Percentiles rank a stretch among this genome's conserved stretches.
phyloP scores from a whole-genome alignment of 2,329 filamentous ascomycete genomes.

The Lasiodiplodia sp. region DNA sequence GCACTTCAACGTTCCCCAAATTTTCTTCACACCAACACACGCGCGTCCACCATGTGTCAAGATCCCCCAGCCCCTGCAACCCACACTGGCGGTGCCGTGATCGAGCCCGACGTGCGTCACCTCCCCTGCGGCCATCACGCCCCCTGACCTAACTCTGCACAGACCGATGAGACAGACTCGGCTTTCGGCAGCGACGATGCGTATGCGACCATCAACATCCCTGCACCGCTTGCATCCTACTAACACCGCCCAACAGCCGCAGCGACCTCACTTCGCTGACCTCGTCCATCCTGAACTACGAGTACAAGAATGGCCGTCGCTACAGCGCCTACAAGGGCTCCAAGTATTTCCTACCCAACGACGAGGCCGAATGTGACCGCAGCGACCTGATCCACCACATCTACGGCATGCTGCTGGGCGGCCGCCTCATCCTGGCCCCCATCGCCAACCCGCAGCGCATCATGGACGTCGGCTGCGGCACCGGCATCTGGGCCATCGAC shows the following conservation, averaged over 20 bases:
- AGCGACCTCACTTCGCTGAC: slow-evolving; percentile 22
- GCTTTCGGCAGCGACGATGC: slow-evolving; percentile 12
- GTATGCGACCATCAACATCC: not conserved
- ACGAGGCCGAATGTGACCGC: slow-evolving; percentile 46
- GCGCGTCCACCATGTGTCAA: not conserved
- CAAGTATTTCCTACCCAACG: slow-evolving; percentile 44
- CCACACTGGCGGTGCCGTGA: not conserved
- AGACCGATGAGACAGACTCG: slow-evolving; percentile 22
- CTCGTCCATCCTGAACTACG: slow-evolving; percentile 24
- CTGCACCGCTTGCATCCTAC: not conserved
- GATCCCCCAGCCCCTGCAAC: slow-evolving; percentile 2
- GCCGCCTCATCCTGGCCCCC: slow-evolving; percentile 47
- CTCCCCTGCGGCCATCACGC: not conserved
- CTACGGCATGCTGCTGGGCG: slow-evolving; percentile 45
- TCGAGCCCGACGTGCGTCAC: slow-evolving; percentile 15
- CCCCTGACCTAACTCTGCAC: not conserved
- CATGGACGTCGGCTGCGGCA: slow-evolving; percentile 44
- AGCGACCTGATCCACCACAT: slow-evolving; percentile 49
- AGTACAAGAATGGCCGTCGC: slow-evolving; percentile 35
- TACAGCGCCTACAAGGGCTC: slow-evolving; percentile 48
- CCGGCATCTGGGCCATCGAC: slow-evolving; percentile 46
- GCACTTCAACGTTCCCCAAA: not conserved
- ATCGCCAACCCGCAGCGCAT: slow-evolving; percentile 35
- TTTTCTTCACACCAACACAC: not conserved
- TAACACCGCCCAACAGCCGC: not conserved